Conservation (phyloP, 352 stramenopile genomes). For the Globisporangium uncinulatum region DNA sequence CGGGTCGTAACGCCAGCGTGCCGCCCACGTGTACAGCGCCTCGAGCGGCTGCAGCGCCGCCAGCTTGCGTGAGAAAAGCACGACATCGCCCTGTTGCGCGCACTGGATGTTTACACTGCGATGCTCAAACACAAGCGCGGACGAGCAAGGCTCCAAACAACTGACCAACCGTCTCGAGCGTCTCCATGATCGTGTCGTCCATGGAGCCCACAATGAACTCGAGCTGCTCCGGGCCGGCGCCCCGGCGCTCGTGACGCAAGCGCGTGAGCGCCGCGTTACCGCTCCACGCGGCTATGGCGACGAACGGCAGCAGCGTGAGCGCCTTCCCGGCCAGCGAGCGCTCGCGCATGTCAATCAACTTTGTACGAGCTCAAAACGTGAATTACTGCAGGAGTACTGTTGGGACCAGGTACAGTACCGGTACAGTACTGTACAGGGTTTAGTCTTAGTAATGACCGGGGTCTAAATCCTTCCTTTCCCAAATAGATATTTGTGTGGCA, state of each 20-base stretch:
- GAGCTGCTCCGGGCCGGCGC: conserved; percentile 25
- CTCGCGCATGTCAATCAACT: conserved; percentile 6
- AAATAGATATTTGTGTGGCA: no score
- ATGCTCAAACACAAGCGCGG: no score
- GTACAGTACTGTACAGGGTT: no score
- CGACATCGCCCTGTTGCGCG: conserved; percentile 38
- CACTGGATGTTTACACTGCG: no score
- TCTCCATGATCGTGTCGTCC: conserved; percentile 85
- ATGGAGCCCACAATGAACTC: conserved; percentile 77
- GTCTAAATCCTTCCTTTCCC: no score
- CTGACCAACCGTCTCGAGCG: conserved; percentile 45
- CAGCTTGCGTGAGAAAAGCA: conserved; percentile 76
- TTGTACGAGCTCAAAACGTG: no score
- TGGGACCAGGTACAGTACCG: no score
- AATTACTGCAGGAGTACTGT: no score
- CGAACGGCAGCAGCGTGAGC: conserved; percentile 58
- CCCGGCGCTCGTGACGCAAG: conserved; percentile 33
- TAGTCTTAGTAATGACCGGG: no score
- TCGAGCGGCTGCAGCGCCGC: conserved; percentile 64
- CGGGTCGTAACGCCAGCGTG: conserved; percentile 43
- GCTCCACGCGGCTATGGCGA: conserved; percentile 55
- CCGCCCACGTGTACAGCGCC: conserved; percentile 60
- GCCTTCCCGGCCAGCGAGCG: conserved; percentile 28
- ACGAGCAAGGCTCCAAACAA: no score
- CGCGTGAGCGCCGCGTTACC: conserved; percentile 54